Conservation (phyloP, 2,329 filamentous ascomycete species). For the Penicillium decumbens region DNA sequence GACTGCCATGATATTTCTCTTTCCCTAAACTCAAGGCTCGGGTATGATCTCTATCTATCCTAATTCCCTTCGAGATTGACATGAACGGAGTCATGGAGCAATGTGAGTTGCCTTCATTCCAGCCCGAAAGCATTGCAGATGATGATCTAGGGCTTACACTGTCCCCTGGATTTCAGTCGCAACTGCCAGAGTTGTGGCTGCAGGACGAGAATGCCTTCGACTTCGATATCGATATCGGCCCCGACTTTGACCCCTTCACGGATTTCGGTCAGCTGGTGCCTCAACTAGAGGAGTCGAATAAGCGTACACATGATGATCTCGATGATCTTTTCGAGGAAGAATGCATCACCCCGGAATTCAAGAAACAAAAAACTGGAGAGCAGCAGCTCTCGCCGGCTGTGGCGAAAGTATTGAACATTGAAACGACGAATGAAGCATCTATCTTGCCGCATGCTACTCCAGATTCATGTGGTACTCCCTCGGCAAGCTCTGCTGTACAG, state of each 20-base stretch:
- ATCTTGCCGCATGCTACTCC: not conserved
- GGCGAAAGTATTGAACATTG: not conserved
- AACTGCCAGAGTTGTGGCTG: constrained; percentile 8
- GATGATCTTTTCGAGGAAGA: not conserved
- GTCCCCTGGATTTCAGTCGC: constrained; percentile 36
- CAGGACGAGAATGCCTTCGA: constrained; percentile 3
- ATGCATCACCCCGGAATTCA: not conserved
- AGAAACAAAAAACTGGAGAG: not conserved
- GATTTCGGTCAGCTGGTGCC: constrained; percentile 11
- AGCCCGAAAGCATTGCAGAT: constrained; percentile 22
- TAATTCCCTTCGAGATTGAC: not conserved
- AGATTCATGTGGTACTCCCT: not conserved
- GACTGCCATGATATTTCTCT: not conserved
- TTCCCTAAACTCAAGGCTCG: not conserved
- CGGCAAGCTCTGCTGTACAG: constrained; percentile 10
- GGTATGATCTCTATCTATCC: not conserved
- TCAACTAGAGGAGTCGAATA: constrained; percentile 20
- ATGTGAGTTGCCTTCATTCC: constrained; percentile 21
- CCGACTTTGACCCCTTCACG: constrained; percentile 10
- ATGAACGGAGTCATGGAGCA: constrained; percentile 8
- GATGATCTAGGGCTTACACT: constrained; percentile 44
- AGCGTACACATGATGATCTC: constrained; percentile 12
- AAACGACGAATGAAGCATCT: not conserved
- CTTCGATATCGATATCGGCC: constrained; percentile 14
- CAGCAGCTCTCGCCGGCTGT: not conserved